These are phyloP conservation scores for Henckelia pumila DNA, from an alignment of 257 asterid species.

Conservation along the genomic window DNA sequence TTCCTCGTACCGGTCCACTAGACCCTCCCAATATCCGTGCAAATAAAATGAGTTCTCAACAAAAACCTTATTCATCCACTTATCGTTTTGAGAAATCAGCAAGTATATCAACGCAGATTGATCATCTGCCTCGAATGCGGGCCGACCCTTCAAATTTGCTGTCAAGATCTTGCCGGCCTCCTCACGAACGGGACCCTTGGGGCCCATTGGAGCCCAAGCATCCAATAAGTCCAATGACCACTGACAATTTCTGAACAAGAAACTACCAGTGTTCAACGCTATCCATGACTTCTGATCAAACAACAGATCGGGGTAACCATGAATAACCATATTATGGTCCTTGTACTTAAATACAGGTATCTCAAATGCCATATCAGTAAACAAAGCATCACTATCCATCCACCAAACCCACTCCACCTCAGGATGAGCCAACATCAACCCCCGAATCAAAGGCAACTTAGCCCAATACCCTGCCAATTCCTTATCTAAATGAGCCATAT, in stretches of 20 bases:
- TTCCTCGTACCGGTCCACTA: background rate
- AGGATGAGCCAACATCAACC: background rate
- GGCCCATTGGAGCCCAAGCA: background rate
- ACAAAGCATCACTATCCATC: constrained; percentile 4
- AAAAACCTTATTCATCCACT: background rate
- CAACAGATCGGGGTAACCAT: background rate
- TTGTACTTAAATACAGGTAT: background rate
- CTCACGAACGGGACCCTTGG: background rate
- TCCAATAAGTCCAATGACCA: background rate
- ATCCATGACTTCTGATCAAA: background rate
- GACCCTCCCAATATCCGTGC: background rate
- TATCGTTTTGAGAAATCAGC: background rate
- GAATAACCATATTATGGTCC: background rate
- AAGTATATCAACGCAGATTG: background rate
- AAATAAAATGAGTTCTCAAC: background rate
- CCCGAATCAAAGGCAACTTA: background rate
- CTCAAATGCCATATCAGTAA: background rate
- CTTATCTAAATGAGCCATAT: background rate
- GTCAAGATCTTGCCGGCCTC: background rate
- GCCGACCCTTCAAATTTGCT: background rate
- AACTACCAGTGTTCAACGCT: background rate
- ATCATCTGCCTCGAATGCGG: background rate
- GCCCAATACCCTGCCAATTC: background rate
- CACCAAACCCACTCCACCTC: constrained; percentile 1
- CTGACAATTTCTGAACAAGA: background rate